A percentile compares a stretch with the other conserved stretches of the same genome.
Conservation (phyloP, 345 rosid species). For the Microthlaspi erraticum region DNA sequence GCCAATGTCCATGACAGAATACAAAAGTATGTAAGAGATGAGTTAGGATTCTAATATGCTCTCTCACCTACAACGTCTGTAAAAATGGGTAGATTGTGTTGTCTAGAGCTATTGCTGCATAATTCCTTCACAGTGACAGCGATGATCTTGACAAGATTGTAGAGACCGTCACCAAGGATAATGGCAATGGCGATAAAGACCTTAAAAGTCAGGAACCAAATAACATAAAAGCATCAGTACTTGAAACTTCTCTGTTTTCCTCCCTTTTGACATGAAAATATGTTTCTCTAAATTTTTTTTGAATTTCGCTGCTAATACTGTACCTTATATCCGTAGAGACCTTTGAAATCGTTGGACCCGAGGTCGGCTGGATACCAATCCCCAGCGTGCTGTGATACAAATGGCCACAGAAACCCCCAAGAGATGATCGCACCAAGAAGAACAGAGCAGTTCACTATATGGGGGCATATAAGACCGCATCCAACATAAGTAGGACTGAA, state of each 20-base stretch:
- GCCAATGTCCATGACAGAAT: conserved; percentile 13
- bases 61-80: conserved; percentile 64
- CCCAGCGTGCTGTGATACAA: conserved; percentile 72
- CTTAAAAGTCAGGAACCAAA: conserved; percentile 50
- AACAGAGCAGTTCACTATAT: conserved; percentile 87
- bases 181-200: conserved; percentile 88
- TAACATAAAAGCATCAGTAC: conserved; percentile 15
- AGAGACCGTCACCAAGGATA: conserved; percentile 92
- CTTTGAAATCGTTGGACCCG: conserved; percentile 80
- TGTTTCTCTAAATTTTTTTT: no score
- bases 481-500: conserved; percentile 96
- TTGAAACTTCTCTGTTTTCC: neutral
- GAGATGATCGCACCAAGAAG: conserved; percentile 90
- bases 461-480: conserved; percentile 96
- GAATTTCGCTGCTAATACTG: conserved; percentile 11
- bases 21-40: conserved; percentile 4
- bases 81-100: conserved; percentile 57
- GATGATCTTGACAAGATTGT: conserved; percentile 83
- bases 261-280: conserved; percentile 9
- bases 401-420: conserved; percentile 95
- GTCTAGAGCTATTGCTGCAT: conserved; percentile 57
- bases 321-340: conserved; percentile 95
- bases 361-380: conserved; percentile 92
- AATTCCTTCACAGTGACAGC: conserved; percentile 64
- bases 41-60: conserved; percentile 9